Base-by-base conservation (phyloP, 108 stramenopile genomes). In the Skeletonema grethae region DNA sequence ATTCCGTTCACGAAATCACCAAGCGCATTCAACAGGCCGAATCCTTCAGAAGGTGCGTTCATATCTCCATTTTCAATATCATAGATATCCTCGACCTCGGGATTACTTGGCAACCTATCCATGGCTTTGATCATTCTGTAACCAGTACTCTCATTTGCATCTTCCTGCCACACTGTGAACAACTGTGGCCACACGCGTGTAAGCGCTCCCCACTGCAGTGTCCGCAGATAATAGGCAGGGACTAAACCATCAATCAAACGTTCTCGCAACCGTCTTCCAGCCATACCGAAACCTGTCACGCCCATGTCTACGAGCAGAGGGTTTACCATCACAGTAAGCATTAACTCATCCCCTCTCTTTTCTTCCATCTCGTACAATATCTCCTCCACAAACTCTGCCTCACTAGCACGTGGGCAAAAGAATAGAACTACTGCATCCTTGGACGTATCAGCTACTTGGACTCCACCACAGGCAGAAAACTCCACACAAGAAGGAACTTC, bases 281-380 rank as follows among this genome's bases (percentile, higher is more conserved):
- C 95, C 93, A 96, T 88, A 43, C 97, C 97, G 79, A 95, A 97
- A 56, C 97, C 97, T 8, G 95, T 96, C 11, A 94, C 93, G 50
- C 94, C 97, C 95, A 96, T 96, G 82, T 97, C 96, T 15, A 97
- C 93, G 48, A 97, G 69, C 6, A 86, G 70, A n/a, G 97, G 97
- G 74, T 97, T 97, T 10, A 97, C 86, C 73, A 97, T 89, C 22
- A 95, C 84, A 8, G 92, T 83, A 22, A 94, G 84, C 39, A 84
- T 77, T 60, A 88, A 68, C 35, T 69, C 64, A 9, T 64, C 67
- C 0, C 79, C 77, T n/a, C 69, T 58, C 22, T 48, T 58, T 48
- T 84, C 85, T 50, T 88, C 88, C 11, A 71, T 64, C 45, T 75
- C 78, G 59, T 69, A 39, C 28, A 94, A 57, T 11, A 88, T 58